Evolutionary conservation across 345 rosid genomes (phyloP).

Genomic region (Brassica nigra): DNA sequence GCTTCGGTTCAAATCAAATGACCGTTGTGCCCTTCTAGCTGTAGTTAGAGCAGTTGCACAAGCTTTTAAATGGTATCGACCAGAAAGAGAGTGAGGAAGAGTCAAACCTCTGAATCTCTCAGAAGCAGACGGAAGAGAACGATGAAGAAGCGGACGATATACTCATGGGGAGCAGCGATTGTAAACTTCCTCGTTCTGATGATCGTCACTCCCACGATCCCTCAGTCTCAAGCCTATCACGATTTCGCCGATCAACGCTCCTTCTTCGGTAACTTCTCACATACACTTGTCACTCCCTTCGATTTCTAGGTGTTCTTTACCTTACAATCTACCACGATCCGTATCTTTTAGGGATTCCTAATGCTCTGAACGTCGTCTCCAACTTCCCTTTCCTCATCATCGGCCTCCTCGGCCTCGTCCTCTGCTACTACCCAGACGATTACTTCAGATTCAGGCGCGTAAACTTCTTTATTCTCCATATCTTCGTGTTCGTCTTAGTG

Average conservation of each 20-base stretch:
- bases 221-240: slow-evolving; percentile 81
- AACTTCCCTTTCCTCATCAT: slow-evolving; percentile 92
- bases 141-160: slow-evolving; percentile 61
- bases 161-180: slow-evolving; percentile 66
- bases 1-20: too few relatives aligned
- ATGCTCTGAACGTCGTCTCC: slow-evolving; percentile 72
- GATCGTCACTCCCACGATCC: slow-evolving; percentile 74
- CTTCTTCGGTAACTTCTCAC: slow-evolving; percentile 55
- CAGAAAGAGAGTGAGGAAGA: neutral
- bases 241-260: slow-evolving; percentile 88
- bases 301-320: neutral
- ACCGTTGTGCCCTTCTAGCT: too few relatives aligned
- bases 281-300: neutral
- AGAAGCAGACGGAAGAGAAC: neutral
- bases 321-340: neutral
- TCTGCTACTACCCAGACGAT: slow-evolving; percentile 67
- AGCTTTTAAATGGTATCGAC: neutral
- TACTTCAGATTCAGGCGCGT: slow-evolving; percentile 70
- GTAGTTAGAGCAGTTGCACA: too few relatives aligned
- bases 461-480: neutral
- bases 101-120: slow-evolving; percentile 36
- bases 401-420: slow-evolving; percentile 76
- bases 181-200: slow-evolving; percentile 69
- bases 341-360: slow-evolving; percentile 75
- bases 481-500: neutral